These are phyloP conservation scores for Bryoglossum gracile DNA, from an alignment of 495 filamentous ascomycete species.

Conservation along the genomic window DNA sequence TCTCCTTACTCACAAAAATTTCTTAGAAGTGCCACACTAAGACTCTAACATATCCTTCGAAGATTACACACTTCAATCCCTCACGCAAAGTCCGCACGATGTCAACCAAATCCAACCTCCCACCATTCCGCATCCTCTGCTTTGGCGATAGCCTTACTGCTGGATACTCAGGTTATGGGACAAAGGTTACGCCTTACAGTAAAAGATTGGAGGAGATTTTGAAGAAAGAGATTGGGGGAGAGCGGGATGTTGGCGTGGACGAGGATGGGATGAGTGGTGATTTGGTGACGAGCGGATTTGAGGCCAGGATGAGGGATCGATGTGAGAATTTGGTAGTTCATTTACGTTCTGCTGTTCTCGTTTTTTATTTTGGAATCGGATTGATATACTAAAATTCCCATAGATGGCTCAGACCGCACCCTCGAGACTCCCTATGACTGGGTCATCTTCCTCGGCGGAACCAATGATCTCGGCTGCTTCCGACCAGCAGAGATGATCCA, in stretches of 20 bases:
- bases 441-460: conserved; percentile 24
- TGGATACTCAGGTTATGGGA: conserved; percentile 43
- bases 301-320: conserved; percentile 8
- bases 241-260: background rate
- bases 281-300: conserved; percentile 5
- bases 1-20: no score
- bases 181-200: conserved; percentile 45
- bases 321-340: conserved; percentile 1
- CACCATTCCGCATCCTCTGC: no score
- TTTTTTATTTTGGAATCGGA: background rate
- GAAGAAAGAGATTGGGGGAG: background rate
- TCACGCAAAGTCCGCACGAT: no score
- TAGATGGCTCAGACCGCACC: no score
- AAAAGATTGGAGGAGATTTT: background rate
- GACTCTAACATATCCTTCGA: no score
- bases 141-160: conserved; percentile 58
- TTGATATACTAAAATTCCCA: background rate
- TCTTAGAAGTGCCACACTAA: no score
- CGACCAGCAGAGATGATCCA: background rate
- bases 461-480: conserved; percentile 21
- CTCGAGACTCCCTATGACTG: conserved; percentile 7
- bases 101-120: no score
- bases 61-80: no score
- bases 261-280: conserved; percentile 20
- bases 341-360: background rate